Base-by-base conservation (phyloP, 495 filamentous ascomycete genomes). In the Penicillium roqueforti region DNA sequence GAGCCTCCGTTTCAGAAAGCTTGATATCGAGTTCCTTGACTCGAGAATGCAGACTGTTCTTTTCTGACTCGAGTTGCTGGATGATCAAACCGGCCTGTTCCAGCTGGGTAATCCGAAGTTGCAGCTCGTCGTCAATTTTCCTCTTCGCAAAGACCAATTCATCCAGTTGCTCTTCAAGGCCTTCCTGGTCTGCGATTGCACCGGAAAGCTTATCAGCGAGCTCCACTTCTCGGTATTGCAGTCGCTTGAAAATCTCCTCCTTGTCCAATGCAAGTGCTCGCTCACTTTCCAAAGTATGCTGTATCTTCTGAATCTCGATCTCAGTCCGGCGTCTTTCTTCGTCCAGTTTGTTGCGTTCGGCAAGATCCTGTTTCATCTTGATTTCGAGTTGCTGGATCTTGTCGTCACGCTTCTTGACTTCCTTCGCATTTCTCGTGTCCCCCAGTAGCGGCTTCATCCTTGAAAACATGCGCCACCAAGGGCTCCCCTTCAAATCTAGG, bases 381-480 rank as follows among this genome's bases (percentile, higher is more conserved):
- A 80, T 80, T 55, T 92, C 89, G 2, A 99, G 78, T 58, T 86
- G 83, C 58, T 85, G 82, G 53, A 99, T 97, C 76, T 88, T 87
- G 59, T 97, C 93, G 58, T 99, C 95, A 28, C 93, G 76, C 59
- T 87, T 91, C 73, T 92, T 97, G 9, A 97, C 90, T 62, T 97
- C 92, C 36, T 86, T 84, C 3, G 91, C 88, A 25, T 89, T 92
- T 34, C 90, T 80, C 23, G 95, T 96, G 11, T 91, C 90, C 38
- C 95, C 95, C 2, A 99, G 73, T 14, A 99, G 78, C 39, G 95
- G 95, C 65, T 91, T 92, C 92, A 97, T 97, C 57, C 85, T 83
- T n/a, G 92, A 87, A 60, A 96, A 89, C 32, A 99, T 78, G 43
- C 87, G 83, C 95, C 95, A 99, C 95, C 95, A 99, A 10, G 95